Percentiles rank a stretch among this genome's conserved stretches.
Conservation (phyloP, 2,329 filamentous ascomycete genomes). For the Mariannaea elegans region DNA sequence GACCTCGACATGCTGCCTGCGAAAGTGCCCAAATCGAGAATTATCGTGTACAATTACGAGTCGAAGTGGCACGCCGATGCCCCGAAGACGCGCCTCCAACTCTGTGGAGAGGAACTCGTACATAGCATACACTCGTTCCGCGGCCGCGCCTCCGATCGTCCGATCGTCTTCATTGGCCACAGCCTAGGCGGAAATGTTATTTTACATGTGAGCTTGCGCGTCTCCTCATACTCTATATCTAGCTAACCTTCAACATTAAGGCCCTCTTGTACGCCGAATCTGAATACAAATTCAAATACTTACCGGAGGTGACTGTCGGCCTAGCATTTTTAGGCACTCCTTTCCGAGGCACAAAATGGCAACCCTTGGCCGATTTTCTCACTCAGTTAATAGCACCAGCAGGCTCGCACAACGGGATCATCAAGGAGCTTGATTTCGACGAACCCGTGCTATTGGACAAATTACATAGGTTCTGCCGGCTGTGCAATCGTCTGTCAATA, state of each 20-base stretch:
- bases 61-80: slow-evolving; percentile 32
- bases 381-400: slow-evolving; percentile 11
- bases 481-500: slow-evolving; percentile 10
- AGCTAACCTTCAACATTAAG: not conserved
- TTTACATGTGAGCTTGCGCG: slow-evolving; percentile 17
- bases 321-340: slow-evolving; percentile 27
- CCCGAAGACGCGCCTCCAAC: slow-evolving; percentile 29
- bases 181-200: slow-evolving; percentile 33
- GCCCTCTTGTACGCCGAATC: slow-evolving; percentile 25
- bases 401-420: slow-evolving; percentile 27
- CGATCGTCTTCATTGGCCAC: slow-evolving; percentile 31
- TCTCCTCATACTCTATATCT: not conserved
- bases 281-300: slow-evolving; percentile 12
- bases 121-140: slow-evolving; percentile 20
- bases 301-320: slow-evolving; percentile 16
- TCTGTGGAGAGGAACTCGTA: slow-evolving; percentile 31
- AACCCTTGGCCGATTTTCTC: slow-evolving; percentile 6
- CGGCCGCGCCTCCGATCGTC: slow-evolving; percentile 1
- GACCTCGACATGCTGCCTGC: slow-evolving; percentile 29
- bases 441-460: slow-evolving; percentile 21
- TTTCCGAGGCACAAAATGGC: slow-evolving; percentile 24
- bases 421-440: slow-evolving; percentile 23
- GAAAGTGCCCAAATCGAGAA: slow-evolving; percentile 13
- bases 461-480: slow-evolving; percentile 26
- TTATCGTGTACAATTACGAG: slow-evolving; percentile 32